Conservation (phyloP, 1,284 basidiomycete genomes). For the Tylopilus sp. region DNA sequence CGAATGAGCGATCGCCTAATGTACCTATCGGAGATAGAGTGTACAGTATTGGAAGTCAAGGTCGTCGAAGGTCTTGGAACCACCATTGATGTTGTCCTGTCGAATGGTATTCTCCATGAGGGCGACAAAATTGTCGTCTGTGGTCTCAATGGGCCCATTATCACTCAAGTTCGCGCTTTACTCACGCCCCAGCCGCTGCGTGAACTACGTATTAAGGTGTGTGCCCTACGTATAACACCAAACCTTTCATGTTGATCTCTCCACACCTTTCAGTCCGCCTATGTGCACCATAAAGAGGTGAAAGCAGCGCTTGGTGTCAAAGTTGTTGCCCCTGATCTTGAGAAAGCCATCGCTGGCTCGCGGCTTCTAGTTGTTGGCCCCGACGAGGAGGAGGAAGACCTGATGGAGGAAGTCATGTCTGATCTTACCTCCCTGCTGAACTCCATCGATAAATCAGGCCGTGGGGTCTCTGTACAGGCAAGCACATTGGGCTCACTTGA, state of each 20-base stretch:
- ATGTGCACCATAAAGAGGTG: constrained; percentile 98
- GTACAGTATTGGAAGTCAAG: constrained; percentile 99
- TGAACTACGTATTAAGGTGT: constrained; percentile 92
- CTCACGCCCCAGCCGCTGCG: constrained; percentile 96
- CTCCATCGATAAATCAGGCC: constrained; percentile 92
- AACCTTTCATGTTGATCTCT: constrained; percentile 3
- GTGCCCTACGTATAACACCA: constrained; percentile 16
- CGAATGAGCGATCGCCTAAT: constrained; percentile 97
- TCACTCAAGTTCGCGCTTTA: constrained; percentile 91
- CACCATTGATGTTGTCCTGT: constrained; percentile 96
- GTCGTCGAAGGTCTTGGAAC: constrained; percentile 98
- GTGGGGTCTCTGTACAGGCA: constrained; percentile 97
- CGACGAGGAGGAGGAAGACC: constrained; percentile 94
- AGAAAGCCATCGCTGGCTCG: constrained; percentile 99
- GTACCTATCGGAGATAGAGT: constrained; percentile 98
- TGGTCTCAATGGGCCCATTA: constrained; percentile 96
- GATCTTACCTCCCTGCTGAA: constrained; percentile 89
- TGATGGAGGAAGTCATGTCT: constrained; percentile 95
- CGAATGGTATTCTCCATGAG: constrained; percentile 91
- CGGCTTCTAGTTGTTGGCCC: constrained; percentile 88
- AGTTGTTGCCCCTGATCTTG: constrained; percentile 92
- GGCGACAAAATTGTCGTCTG: constrained; percentile 96
- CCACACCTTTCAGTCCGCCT: constrained; percentile 65
- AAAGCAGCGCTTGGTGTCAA: constrained; percentile 98
- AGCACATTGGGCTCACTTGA: constrained; percentile 97